A percentile compares a stretch with the other conserved stretches of the same genome.
Evolutionary conservation across 2,329 filamentous ascomycete species (phyloP).

Genomic region (Hortaea werneckii): DNA sequence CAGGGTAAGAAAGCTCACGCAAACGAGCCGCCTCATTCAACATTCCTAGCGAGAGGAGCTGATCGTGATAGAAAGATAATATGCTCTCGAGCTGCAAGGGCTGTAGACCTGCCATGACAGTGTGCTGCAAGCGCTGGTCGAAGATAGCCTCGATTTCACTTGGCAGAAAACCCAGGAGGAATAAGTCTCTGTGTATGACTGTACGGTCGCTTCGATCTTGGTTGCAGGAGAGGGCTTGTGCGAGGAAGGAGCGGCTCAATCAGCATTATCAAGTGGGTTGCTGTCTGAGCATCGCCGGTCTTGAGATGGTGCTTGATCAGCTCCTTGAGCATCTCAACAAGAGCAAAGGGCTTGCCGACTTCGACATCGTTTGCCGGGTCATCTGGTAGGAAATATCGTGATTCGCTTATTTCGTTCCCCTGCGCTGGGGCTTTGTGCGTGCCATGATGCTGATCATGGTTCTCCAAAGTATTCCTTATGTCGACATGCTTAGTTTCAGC

Average conservation of each 20-base stretch:
- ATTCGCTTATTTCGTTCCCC: neutral
- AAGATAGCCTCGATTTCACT: slow-evolving; percentile 32
- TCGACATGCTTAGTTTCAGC: neutral
- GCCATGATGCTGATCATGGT: neutral
- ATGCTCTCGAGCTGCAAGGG: slow-evolving; percentile 46
- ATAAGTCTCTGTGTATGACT: slow-evolving; percentile 31
- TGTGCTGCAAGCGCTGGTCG: slow-evolving; percentile 28
- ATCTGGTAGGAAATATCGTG: slow-evolving; percentile 1
- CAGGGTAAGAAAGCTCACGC: slow-evolving; percentile 45
- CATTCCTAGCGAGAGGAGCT: slow-evolving; percentile 37
- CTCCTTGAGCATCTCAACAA: slow-evolving; percentile 33
- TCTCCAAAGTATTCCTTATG: neutral
- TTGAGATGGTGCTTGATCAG: slow-evolving; percentile 30
- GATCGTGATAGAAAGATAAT: slow-evolving; percentile 47
- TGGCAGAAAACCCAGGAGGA: slow-evolving; percentile 27
- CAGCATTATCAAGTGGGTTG: slow-evolving; percentile 37
- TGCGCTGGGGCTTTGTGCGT: neutral
- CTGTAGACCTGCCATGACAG: slow-evolving; percentile 35
- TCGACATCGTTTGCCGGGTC: slow-evolving; percentile 16
- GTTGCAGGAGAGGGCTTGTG: slow-evolving; percentile 26
- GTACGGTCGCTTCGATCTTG: slow-evolving; percentile 25
- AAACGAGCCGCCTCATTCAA: slow-evolving; percentile 46
- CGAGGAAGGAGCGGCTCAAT: slow-evolving; percentile 36
- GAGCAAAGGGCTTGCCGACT: slow-evolving; percentile 26
- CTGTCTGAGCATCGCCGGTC: slow-evolving; percentile 37